phyloP scores from a whole-genome alignment of 352 stramenopile species.

The Globisporangium iwayamae region DNA sequence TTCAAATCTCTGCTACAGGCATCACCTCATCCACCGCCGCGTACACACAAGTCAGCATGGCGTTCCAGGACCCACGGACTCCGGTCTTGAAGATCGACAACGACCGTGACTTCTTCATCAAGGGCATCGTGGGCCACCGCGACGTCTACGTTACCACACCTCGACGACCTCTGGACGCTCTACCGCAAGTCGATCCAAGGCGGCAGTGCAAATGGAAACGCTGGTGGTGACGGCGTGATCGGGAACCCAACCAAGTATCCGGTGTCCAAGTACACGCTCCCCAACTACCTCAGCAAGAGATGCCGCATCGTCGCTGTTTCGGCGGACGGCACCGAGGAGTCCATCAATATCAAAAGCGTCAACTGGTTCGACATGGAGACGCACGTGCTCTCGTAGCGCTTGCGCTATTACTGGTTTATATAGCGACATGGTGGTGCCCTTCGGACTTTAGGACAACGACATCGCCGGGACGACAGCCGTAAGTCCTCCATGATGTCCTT shows the following conservation, averaged over 20 bases:
- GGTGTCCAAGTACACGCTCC: slow-evolving; percentile 45
- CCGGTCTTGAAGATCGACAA: slow-evolving; percentile 8
- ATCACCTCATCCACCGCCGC: neutral
- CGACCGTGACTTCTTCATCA: slow-evolving; percentile 13
- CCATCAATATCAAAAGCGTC: slow-evolving; percentile 36
- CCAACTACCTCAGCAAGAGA: slow-evolving; percentile 64
- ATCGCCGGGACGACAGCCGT: slow-evolving; percentile 21
- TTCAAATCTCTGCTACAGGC: neutral
- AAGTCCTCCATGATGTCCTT: neutral
- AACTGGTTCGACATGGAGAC: slow-evolving; percentile 46
- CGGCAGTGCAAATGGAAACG: slow-evolving; percentile 23
- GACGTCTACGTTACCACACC: slow-evolving; percentile 1
- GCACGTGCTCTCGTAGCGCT: slow-evolving; percentile 13
- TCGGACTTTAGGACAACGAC: slow-evolving; percentile 6
- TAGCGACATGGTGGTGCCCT: neutral
- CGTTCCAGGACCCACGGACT: neutral
- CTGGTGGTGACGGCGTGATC: slow-evolving; percentile 37
- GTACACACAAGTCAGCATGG: neutral
- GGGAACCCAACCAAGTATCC: slow-evolving; percentile 60
- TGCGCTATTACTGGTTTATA: neutral
- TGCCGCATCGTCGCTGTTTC: slow-evolving; percentile 39
- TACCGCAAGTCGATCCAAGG: slow-evolving; percentile 38
- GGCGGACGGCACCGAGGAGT: slow-evolving; percentile 36
- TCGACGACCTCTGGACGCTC: slow-evolving; percentile 9
- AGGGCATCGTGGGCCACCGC: slow-evolving; percentile 9